Percentiles rank a stretch among this genome's conserved stretches.
These are phyloP conservation scores for Alternaria angustiovoidea DNA, from an alignment of 2,329 filamentous ascomycete species.

Conservation along the genomic window DNA sequence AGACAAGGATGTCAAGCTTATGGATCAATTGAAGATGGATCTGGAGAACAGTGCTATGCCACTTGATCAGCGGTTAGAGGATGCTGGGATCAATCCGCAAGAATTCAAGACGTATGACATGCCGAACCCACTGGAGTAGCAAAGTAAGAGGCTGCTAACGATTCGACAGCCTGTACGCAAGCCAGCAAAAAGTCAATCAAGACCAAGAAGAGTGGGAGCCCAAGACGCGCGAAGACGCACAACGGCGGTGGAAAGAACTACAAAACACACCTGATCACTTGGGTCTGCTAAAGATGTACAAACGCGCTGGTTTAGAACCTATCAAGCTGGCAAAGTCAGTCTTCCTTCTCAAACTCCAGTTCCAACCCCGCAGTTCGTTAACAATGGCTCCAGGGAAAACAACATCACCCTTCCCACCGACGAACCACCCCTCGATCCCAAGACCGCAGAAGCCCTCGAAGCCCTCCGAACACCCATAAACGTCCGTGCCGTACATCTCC, in stretches of 20 bases:
- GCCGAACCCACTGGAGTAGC: background rate
- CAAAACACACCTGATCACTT: conserved; percentile 42
- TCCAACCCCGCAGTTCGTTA: conserved; percentile 7
- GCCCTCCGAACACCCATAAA: conserved; percentile 66
- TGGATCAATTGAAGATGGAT: conserved; percentile 25
- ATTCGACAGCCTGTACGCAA: conserved; percentile 32
- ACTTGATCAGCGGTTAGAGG: conserved; percentile 37
- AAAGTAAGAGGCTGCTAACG: conserved; percentile 20
- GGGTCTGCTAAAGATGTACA: conserved; percentile 43
- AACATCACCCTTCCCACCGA: conserved; percentile 44
- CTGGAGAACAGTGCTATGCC: conserved; percentile 33
- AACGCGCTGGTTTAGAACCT: conserved; percentile 43
- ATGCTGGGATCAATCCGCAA: conserved; percentile 37
- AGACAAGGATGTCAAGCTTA: conserved; percentile 16
- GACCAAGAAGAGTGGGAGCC: conserved; percentile 34
- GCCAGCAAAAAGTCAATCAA: conserved; percentile 33
- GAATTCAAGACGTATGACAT: conserved; percentile 41
- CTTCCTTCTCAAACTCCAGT: too few relatives aligned
- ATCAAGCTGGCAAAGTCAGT: conserved; percentile 48
- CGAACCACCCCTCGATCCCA: conserved; percentile 36
- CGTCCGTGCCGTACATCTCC: conserved; percentile 85
- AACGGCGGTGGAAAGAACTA: conserved; percentile 40
- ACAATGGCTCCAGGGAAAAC: conserved; percentile 30
- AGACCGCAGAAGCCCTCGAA: conserved; percentile 43
- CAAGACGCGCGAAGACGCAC: conserved; percentile 41